Base-by-base conservation (phyloP, 306 rosid genomes). In the Spatholobus suberectus region DNA sequence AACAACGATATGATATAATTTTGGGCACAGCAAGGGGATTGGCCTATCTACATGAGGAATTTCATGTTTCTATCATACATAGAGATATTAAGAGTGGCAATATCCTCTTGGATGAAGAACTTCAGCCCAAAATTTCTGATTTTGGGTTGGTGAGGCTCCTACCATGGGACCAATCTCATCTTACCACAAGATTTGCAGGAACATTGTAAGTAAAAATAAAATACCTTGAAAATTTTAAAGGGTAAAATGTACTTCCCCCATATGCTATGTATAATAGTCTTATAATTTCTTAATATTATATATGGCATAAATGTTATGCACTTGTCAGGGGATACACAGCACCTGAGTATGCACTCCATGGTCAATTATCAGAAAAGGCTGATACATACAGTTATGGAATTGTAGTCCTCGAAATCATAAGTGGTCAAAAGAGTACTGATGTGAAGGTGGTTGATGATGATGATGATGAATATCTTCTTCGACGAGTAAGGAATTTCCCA, bases 321-420 rank as follows among this genome's bases (percentile, higher is more conserved):
- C 18, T 11, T 80, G 15, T 63, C 38, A 90, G 93, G 84, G 97
- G 94, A 75, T 92, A 90, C 75, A 89, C 88, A 12, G 94, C 97
- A 62, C 92, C 97, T 0, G 97, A 92, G 67, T 92, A 90, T 82
- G 93, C 90, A 70, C 81, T 92, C 41, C 93, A 91, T 52, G 95
- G 95, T 15, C 93, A 90, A 38, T 66, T 92, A 84, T 90, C 93
- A 12, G 91, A 82, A 58, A 92, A 92, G 83, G 97, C 76, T 1
- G 95, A 92, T 51, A 76, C 86, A 24, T 92, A 89, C 49, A 92
- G 97, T 51, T 90, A 81, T 77, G 97, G 94, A 24, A 88, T 90
- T n/a, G 91, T 92, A 6, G 87, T 90, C 54, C 87, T 90, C 66
- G 94, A 92, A 84, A 90, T 92, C 24, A 38, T 92, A 76, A 89